Percentiles rank a stretch among this genome's conserved stretches.
phyloP scores from a whole-genome alignment of 306 rosid species.

The Rosa lucieae region DNA sequence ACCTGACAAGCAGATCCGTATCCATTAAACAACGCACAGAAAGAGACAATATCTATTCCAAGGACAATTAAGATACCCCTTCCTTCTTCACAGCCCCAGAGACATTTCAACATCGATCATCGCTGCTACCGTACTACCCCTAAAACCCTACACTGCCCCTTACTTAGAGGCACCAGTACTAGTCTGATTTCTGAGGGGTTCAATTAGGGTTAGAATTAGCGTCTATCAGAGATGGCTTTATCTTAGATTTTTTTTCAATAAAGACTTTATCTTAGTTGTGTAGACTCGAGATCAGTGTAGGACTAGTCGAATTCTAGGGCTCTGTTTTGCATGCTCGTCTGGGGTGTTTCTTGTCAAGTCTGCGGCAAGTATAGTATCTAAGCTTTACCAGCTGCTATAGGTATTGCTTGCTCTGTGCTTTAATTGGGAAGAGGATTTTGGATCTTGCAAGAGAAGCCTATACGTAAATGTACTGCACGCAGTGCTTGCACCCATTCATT shows the following conservation, averaged over 20 bases:
- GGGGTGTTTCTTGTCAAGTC: not conserved
- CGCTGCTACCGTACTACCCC: conserved; percentile 18
- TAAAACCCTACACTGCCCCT: not conserved
- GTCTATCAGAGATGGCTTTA: not conserved
- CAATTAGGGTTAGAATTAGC: not conserved
- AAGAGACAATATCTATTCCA: conserved; percentile 33
- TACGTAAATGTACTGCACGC: not conserved
- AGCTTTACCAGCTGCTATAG: conserved; percentile 7
- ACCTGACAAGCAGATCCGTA: conserved; percentile 28
- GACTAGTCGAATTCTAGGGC: not conserved
- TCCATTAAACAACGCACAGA: conserved; percentile 31
- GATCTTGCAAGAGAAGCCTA: not conserved
- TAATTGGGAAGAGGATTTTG: conserved; percentile 17
- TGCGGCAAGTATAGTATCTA: not conserved
- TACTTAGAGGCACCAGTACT: not conserved
- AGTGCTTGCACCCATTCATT: not conserved
- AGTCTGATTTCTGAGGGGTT: not conserved
- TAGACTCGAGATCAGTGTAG: not conserved
- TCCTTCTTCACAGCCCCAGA: conserved; percentile 32
- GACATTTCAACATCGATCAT: conserved; percentile 45
- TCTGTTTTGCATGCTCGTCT: not conserved
- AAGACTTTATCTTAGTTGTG: not conserved
- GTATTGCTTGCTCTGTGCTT: conserved; percentile 33
- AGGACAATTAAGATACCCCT: conserved; percentile 43
- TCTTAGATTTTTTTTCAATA: too few relatives aligned